Percentiles rank a stretch among this genome's conserved stretches.
These are phyloP conservation scores for Thermochaetoides thermophila DNA, from an alignment of 495 filamentous ascomycete species.

Conservation along the genomic window DNA sequence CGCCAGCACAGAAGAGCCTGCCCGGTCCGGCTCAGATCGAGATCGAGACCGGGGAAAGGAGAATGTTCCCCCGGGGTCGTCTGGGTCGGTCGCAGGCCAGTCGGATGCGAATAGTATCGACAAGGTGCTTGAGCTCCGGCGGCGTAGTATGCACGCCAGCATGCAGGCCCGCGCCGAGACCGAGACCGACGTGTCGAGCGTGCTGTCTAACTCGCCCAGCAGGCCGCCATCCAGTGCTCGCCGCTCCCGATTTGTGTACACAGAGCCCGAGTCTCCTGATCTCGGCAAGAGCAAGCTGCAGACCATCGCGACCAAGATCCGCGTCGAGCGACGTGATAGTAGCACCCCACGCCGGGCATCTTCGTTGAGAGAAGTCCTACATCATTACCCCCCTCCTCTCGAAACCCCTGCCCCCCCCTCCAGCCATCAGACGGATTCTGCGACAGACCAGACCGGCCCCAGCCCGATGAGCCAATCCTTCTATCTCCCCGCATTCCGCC, in stretches of 20 bases:
- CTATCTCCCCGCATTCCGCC: conserved; percentile 29
- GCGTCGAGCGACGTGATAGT: conserved; percentile 13
- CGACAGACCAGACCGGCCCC: conserved; percentile 6
- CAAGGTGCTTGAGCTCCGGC: conserved; percentile 12
- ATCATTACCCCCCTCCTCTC: too few relatives aligned
- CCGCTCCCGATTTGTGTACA: conserved; percentile 14
- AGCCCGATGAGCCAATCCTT: conserved; percentile 26
- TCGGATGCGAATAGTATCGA: conserved; percentile 15
- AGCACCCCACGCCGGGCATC: too few relatives aligned
- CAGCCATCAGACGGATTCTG: conserved; percentile 2
- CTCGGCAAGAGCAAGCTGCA: conserved; percentile 15
- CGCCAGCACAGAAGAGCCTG: conserved; percentile 11
- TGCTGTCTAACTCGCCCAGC: conserved; percentile 18
- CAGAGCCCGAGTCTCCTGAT: conserved; percentile 10
- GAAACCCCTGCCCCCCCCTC: conserved; percentile 12
- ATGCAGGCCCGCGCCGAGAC: conserved; percentile 32
- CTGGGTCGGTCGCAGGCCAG: too few relatives aligned
- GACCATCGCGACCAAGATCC: conserved; percentile 19
- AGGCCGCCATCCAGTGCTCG: conserved; percentile 7
- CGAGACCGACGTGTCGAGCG: conserved; percentile 27
- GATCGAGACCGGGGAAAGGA: conserved; percentile 26
- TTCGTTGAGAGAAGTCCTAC: too few relatives aligned
- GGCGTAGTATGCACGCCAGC: conserved; percentile 20
- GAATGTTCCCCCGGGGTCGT: conserved; percentile 27
- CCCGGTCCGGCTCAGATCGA: conserved; percentile 2